Base-by-base conservation (phyloP, 805 yeast genomes). In the Schizosaccharomyces osmophilus region DNA sequence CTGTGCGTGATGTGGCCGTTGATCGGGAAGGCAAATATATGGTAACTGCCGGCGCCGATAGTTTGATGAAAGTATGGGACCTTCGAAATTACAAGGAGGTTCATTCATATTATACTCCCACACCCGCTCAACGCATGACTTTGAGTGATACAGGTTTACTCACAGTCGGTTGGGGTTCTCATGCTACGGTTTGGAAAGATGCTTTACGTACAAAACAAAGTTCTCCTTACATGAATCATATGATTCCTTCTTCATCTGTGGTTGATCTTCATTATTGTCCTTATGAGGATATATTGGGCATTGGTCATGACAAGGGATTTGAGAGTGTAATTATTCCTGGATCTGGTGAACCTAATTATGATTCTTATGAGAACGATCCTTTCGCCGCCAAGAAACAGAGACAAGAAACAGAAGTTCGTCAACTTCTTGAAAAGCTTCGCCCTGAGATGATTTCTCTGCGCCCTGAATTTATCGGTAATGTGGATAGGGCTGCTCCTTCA, bases 301-400 rank as follows among this genome's bases (percentile, higher is more conserved):
- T 85, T 11, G 97, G 97, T 1, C 94, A 87, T 69, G 76, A 79
- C 60, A 72, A 73, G 1, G 95, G 96, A 57, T 77, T 88, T 51
- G 79, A 83, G n/a, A 82, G 93, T n/a, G 66, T 93, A 63, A 84
- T 93, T 66, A 78, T 93, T 63, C 98, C 98, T 51, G 98, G 98
- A 31, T 77, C 97, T 54, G 98, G 98, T 75, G 98, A 93, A 74
- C 96, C 98, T 64, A 93, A 93, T 73, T 88, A 80, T 71, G 98
- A 93, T 75, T 88, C 97, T 2, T 72, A 88, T 70, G 98, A 93
- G 73, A 73, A 82, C 68, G 93, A 93, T 71, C 98, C 98, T 64
- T 93, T 78, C 73, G 95, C 87, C 72, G 80, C 95, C 9, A 81
- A 85, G 62, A 84, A 86, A 70, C 97, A 89, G 74, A 83, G 97